Percentiles rank a stretch among this genome's conserved stretches.
These are phyloP conservation scores for Pluteus cervinus DNA, from an alignment of 768 basidiomycete genomes.

Conservation along the genomic window DNA sequence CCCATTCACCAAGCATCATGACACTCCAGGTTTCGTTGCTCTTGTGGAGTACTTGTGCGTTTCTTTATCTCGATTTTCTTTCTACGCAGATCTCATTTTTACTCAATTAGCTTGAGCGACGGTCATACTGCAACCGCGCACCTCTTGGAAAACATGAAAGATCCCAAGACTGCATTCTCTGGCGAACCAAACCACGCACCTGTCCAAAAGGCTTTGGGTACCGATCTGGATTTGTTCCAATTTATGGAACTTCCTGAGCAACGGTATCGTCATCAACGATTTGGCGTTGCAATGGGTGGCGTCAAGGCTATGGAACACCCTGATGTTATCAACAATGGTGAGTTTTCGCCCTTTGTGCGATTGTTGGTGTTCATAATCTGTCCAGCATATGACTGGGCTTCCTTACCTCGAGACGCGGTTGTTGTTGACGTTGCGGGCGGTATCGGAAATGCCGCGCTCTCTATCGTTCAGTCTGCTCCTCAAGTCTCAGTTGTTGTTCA, in stretches of 20 bases:
- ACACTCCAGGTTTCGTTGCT: constrained; percentile 20
- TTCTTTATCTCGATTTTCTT: neutral
- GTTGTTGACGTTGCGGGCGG: constrained; percentile 27
- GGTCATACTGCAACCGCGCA: constrained; percentile 18
- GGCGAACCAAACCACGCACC: constrained; percentile 12
- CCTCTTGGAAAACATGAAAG: constrained; percentile 18
- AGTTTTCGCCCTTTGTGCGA: neutral
- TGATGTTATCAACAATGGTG: constrained; percentile 15
- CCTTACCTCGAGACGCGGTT: constrained; percentile 12
- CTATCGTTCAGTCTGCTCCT: constrained; percentile 15
- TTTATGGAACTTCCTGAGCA: constrained; percentile 16
- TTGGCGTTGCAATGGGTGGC: constrained; percentile 21
- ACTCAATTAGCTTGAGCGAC: constrained; percentile 15
- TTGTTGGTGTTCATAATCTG: neutral
- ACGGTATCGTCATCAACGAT: constrained; percentile 18
- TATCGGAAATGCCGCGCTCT: constrained; percentile 16
- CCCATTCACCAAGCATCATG: constrained; percentile 19
- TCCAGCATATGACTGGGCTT: constrained; percentile 19
- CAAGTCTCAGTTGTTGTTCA: constrained; percentile 19
- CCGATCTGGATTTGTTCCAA: constrained; percentile 13
- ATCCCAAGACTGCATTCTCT: constrained; percentile 15
- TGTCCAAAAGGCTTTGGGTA: constrained; percentile 14
- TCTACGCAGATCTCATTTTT: neutral
- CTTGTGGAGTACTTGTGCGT: constrained; percentile 17
- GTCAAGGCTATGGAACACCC: constrained; percentile 10